These are phyloP conservation scores for Batkoa obscura DNA, from an alignment of 371 early-diverging fungal genomes.

Conservation along the genomic window DNA sequence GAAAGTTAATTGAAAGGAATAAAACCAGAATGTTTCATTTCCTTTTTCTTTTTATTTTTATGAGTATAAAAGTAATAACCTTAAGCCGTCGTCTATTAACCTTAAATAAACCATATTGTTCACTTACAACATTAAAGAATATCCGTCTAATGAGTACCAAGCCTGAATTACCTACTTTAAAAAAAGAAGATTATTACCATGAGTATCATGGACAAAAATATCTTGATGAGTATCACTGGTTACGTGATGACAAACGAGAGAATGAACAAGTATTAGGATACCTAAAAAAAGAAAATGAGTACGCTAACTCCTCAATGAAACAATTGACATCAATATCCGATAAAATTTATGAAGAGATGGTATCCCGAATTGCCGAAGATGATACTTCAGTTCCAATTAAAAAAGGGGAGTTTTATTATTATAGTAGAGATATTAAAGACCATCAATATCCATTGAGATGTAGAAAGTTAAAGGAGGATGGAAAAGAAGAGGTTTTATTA, in stretches of 20 bases:
- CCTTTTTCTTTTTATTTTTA: too few species aligned
- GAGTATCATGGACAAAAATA: background rate
- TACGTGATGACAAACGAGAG: background rate
- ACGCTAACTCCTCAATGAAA: background rate
- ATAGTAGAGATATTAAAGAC: background rate
- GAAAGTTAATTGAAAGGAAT: too few species aligned
- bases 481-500: slow-evolving; percentile 4
- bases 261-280: slow-evolving; percentile 1
- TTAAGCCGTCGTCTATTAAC: too few species aligned
- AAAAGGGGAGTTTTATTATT: slow-evolving; percentile 1
- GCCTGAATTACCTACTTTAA: too few species aligned
- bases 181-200: background rate
- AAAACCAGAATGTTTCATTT: too few species aligned
- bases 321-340: background rate
- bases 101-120: too few species aligned
- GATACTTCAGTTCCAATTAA: background rate
- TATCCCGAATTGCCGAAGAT: background rate
- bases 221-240: slow-evolving; percentile 5
- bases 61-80: too few species aligned
- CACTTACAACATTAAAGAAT: too few species aligned
- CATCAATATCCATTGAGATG: slow-evolving; percentile 6
- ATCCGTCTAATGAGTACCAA: too few species aligned
- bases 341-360: slow-evolving; percentile 1
- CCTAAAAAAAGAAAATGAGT: slow-evolving; percentile 2
- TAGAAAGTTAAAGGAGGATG: background rate